Evolutionary conservation across 2,329 filamentous ascomycete species (phyloP), one percentile per base, ranked within the genome.

Genomic region (Podosphaera xanthii): DNA sequence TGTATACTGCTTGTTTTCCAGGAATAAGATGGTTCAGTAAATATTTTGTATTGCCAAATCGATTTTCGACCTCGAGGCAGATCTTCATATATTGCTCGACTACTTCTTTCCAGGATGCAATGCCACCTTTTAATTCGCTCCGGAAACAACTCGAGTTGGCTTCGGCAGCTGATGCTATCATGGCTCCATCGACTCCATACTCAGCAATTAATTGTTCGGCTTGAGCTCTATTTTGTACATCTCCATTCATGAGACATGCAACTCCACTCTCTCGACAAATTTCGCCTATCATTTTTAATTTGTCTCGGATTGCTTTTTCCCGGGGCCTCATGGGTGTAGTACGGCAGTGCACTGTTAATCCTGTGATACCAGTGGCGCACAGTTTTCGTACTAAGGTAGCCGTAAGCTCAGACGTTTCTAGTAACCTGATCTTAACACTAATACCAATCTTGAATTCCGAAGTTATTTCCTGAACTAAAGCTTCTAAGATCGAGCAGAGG

Each of bases 141-240:
- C 86, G 79, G 74, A 98, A 98, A 67, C 86, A 90, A 63, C 87
- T 94, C 2, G 89, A 81, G 68, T 98, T 98, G 63, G 83, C 80
- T 74, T 98, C 92, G 0, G 92, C 92, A 2, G 87, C 79, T 2
- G 88, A 92, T 8, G 92, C 92, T 66, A 98, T 97, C 92, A 98
- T 98, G 61, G 87, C 92, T 4, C 90, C 91, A 67, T 97, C 90
- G 4, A 86, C 86, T n/a, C 83, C 84, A 68, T 80, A 96, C 69
- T 95, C 84, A 34, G 78, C 67, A 62, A 89, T 83, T 5, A 98
- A 76, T 61, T 75, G 69, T 6, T 86, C 68, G 0, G 83, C 91
- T 61, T 94, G 76, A 57, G 87, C 84, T 59, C 86, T 80, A 44
- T 76, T 80, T 59, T 77, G 80, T 0, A 98, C 89, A 67, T 98